These are phyloP conservation scores for Rhizoclosmatium sp. DNA, from an alignment of 192 early-diverging fungal genomes.

Conservation along the genomic window DNA sequence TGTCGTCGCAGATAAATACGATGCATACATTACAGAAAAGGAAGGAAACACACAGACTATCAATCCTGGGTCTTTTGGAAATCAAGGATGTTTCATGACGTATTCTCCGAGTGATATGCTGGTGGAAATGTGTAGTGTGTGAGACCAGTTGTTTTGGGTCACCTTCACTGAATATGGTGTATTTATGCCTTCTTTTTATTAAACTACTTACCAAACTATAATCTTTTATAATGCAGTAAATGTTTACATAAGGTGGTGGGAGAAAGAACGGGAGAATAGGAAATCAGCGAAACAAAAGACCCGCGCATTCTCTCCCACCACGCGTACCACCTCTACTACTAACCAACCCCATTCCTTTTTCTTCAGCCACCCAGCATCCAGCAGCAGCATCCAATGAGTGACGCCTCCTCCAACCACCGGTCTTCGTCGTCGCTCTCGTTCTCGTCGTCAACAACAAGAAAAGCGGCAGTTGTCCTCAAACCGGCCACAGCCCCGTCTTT, in stretches of 20 bases:
- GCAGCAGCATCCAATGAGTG: neutral
- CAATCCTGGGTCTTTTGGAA: constrained; percentile 81
- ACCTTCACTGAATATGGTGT: no score
- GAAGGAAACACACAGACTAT: constrained; percentile 74
- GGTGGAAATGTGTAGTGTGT: constrained; percentile 26
- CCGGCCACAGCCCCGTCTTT: neutral
- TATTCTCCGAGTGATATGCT: constrained; percentile 72
- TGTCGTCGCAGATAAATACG: constrained; percentile 86
- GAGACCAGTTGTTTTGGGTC: neutral
- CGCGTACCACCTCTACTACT: neutral
- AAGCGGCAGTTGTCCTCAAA: neutral
- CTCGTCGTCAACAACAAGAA: neutral
- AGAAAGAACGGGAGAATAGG: neutral
- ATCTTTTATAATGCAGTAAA: no score
- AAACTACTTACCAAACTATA: no score
- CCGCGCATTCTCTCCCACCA: neutral
- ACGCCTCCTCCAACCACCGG: neutral
- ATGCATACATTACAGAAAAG: constrained; percentile 69
- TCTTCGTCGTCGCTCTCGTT: neutral
- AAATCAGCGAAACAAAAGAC: neutral
- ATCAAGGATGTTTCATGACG: constrained; percentile 69
- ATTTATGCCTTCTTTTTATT: no score
- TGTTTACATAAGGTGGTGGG: neutral
- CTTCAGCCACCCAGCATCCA: no score
- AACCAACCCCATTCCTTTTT: no score